These are phyloP conservation scores for Ustilago lituana DNA, from an alignment of 1,284 basidiomycete species.

Conservation along the genomic window DNA sequence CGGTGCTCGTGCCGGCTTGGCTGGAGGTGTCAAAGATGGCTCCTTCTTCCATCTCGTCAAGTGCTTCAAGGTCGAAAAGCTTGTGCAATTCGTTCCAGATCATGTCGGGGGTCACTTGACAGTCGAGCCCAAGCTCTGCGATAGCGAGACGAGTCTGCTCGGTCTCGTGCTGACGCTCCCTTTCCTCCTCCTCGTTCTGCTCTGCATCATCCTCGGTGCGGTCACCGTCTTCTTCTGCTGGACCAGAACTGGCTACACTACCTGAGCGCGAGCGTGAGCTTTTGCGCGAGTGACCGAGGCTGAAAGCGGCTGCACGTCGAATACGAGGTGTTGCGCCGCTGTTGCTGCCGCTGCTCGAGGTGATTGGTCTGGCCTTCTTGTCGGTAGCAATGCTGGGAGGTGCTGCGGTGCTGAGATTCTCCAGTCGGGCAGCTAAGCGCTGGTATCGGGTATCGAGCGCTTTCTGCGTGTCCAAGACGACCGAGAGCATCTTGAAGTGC, in stretches of 20 bases:
- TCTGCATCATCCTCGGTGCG: slow-evolving; percentile 35
- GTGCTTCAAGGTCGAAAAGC: slow-evolving; percentile 55
- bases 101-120: slow-evolving; percentile 24
- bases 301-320: slow-evolving; percentile 11
- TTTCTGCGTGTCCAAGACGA: slow-evolving; percentile 45
- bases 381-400: slow-evolving; percentile 30
- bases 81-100: slow-evolving; percentile 49
- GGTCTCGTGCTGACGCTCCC: slow-evolving; percentile 31
- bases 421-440: slow-evolving; percentile 25
- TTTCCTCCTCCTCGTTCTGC: slow-evolving; percentile 34
- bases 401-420: slow-evolving; percentile 35
- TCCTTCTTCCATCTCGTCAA: slow-evolving; percentile 55
- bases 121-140: slow-evolving; percentile 34
- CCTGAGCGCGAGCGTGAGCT: slow-evolving; percentile 39
- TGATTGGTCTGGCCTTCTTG: slow-evolving; percentile 23
- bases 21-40: slow-evolving; percentile 46
- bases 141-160: slow-evolving; percentile 37
- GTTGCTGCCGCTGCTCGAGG: slow-evolving; percentile 8
- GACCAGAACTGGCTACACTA: slow-evolving; percentile 38
- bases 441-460: slow-evolving; percentile 34
- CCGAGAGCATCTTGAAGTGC: slow-evolving; percentile 59
- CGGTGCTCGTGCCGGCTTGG: slow-evolving; percentile 37
- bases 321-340: slow-evolving; percentile 13
- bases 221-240: slow-evolving; percentile 32
- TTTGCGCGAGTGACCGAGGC: slow-evolving; percentile 9